Evolutionary conservation across 352 stramenopile genomes (phyloP).

Genomic region (Pythium utonaiense): DNA sequence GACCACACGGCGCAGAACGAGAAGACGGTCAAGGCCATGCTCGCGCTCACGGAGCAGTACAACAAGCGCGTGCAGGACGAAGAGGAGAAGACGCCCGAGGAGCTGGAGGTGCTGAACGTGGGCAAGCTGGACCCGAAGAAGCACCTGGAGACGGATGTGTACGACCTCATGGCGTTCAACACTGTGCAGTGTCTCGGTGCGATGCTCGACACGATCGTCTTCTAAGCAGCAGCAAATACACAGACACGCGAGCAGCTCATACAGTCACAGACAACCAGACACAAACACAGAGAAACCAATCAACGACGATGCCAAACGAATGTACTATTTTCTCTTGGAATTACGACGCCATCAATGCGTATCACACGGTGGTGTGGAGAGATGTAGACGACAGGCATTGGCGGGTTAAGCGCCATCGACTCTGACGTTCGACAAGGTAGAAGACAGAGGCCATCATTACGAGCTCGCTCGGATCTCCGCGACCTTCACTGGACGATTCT

Average conservation of each 20-base stretch:
- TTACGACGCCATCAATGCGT: too few species aligned
- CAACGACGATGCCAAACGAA: neutral
- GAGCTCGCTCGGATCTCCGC: conserved; percentile 35
- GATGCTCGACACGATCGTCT: conserved; percentile 99
- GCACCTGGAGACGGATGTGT: conserved; percentile 92
- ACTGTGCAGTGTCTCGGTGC: conserved; percentile 98
- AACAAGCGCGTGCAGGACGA: conserved; percentile 94
- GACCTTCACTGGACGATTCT: conserved; percentile 70
- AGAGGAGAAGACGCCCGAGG: conserved; percentile 96
- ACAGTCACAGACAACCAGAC: neutral
- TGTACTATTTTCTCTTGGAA: neutral
- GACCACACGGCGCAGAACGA: conserved; percentile 93
- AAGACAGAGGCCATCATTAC: too few species aligned
- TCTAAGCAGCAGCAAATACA: conserved; percentile 56
- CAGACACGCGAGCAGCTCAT: too few species aligned
- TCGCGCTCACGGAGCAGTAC: conserved; percentile 95
- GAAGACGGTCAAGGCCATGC: conserved; percentile 93
- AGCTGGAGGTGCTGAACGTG: conserved; percentile 97
- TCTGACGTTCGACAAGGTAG: too few species aligned
- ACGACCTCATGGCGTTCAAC: conserved; percentile 97
- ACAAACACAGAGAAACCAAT: neutral
- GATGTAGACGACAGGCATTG: too few species aligned
- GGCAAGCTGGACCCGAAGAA: conserved; percentile 96
- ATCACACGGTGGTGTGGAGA: too few species aligned
- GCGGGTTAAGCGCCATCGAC: too few species aligned